These are phyloP conservation scores for Termitomyces sp. DNA, from an alignment of 768 basidiomycete species.

Conservation along the genomic window DNA sequence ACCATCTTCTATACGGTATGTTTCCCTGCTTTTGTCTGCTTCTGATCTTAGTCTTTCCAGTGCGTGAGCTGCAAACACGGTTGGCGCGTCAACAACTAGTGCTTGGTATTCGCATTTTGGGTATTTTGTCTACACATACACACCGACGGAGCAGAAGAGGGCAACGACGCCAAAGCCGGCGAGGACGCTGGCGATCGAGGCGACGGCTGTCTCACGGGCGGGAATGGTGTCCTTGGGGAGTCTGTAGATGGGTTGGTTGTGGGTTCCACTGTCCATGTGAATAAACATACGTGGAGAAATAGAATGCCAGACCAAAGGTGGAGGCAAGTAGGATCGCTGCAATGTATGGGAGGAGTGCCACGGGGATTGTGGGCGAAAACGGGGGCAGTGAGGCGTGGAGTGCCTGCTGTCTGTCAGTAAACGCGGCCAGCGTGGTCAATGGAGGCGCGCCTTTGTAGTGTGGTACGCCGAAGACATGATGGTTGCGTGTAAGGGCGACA, in stretches of 20 bases:
- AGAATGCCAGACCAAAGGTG: conserved; percentile 85
- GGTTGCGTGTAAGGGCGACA: conserved; percentile 17
- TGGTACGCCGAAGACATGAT: conserved; percentile 51
- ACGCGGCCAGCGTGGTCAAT: conserved; percentile 7
- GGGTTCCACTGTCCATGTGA: not conserved
- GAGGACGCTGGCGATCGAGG: conserved; percentile 67
- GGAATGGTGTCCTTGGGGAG: conserved; percentile 67
- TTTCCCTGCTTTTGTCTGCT: conserved; percentile 11
- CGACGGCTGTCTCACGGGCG: conserved; percentile 64
- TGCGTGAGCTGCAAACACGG: conserved; percentile 73
- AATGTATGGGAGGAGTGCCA: conserved; percentile 63
- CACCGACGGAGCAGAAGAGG: conserved; percentile 81
- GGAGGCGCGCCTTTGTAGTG: conserved; percentile 41
- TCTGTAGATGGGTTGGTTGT: conserved; percentile 32
- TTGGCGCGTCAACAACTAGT: conserved; percentile 77
- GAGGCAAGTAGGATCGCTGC: conserved; percentile 67
- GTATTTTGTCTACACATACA: conserved; percentile 56
- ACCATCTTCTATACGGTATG: conserved; percentile 92
- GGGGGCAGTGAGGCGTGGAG: conserved; percentile 63
- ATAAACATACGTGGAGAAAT: conserved; percentile 74
- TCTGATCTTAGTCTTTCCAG: conserved; percentile 32
- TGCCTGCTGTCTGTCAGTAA: conserved; percentile 28
- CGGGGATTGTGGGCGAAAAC: conserved; percentile 69
- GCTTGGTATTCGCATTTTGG: conserved; percentile 6
- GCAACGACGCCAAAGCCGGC: conserved; percentile 89